Evolutionary conservation across 495 filamentous ascomycete genomes (phyloP), one percentile per base, ranked within the genome.

Genomic region (Aspergillus egyptiacus): DNA sequence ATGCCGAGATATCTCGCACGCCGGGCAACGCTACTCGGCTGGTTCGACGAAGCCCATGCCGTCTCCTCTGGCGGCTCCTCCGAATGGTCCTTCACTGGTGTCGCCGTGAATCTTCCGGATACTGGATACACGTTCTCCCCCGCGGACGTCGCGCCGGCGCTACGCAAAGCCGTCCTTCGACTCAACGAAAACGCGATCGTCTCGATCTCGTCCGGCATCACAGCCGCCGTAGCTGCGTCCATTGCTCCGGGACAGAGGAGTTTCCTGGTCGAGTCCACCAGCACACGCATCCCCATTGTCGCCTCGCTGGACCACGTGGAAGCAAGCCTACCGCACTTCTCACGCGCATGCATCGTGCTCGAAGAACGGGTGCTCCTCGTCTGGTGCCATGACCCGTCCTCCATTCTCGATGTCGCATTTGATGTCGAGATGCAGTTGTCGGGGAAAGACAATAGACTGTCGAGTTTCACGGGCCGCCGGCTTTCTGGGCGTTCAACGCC

Each of bases 381-480:
- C 14, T 43, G 39, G 39, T 43, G 11, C 13, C 39, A 43, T 30
- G 39, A 43, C 18, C 20, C 39, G 24, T 25, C 23, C 11, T 14
- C 39, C 7, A 43, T 43, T 15, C n/a, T 43, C 6, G 25, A 43
- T 17, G 39, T 43, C 6, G 39, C 39, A 6, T 43, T 43, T 17
- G 39, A 43, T 30, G 39, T 43, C 8, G 39, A 43, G 23, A 43
- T 43, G 39, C 39, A 43, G 24, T 15, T 43, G 2, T 20, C 20
- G 5, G 39, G 39, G 6, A 27, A 43, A 24, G 23, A 14, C 2
- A 20, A n/a, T 4, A 30, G 24, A 10, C 13, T 43, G 6, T 43
- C 39, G 3, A 43, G 14, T 24, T 30, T 24, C 0, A 30, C 39
- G 0, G 30, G 22, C 3, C 39, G 22, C 9, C 39, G 39, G 10